Percentiles rank a stretch among this genome's conserved stretches.
Evolutionary conservation across 169 alveolate species (phyloP).

Genomic region (Cryptosporidium felis): DNA sequence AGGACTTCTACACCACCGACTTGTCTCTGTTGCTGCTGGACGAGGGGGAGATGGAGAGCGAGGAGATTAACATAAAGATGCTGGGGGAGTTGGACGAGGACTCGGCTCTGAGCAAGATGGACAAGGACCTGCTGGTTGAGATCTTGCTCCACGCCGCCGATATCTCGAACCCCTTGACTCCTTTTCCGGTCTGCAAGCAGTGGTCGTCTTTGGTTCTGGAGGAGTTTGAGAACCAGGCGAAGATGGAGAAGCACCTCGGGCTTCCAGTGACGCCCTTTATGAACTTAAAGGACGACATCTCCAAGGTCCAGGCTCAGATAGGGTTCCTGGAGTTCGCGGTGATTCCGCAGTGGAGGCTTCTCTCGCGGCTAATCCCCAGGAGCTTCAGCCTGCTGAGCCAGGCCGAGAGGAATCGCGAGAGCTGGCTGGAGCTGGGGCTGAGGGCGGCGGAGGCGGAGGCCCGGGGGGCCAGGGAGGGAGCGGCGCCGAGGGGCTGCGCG

Average conservation of each 20-base stretch:
- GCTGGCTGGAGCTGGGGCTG: slow-evolving; percentile 18
- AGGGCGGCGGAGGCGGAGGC: no score
- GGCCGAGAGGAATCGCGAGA: slow-evolving; percentile 26
- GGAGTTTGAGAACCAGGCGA: slow-evolving; percentile 86
- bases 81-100: slow-evolving; percentile 22
- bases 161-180: slow-evolving; percentile 84
- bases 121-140: slow-evolving; percentile 73
- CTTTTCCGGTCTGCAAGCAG: slow-evolving; percentile 77
- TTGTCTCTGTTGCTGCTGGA: background rate
- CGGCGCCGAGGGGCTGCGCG: no score
- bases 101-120: slow-evolving; percentile 10
- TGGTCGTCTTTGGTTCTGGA: slow-evolving; percentile 83
- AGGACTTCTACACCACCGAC: background rate
- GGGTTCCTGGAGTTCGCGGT: slow-evolving; percentile 84
- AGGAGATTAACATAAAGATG: slow-evolving; percentile 7
- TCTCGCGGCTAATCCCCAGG: slow-evolving; percentile 37
- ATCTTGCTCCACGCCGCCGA: slow-evolving; percentile 85
- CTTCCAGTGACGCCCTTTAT: slow-evolving; percentile 79
- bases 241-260: slow-evolving; percentile 81
- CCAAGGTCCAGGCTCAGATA: slow-evolving; percentile 80
- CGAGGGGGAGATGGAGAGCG: background rate
- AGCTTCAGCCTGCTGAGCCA: background rate
- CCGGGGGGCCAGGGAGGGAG: no score
- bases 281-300: slow-evolving; percentile 82
- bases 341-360: slow-evolving; percentile 75